Evolutionary conservation across 2,329 filamentous ascomycete genomes (phyloP), one percentile per base, ranked within the genome.

Genomic region (Aureobasidium leucospermi): DNA sequence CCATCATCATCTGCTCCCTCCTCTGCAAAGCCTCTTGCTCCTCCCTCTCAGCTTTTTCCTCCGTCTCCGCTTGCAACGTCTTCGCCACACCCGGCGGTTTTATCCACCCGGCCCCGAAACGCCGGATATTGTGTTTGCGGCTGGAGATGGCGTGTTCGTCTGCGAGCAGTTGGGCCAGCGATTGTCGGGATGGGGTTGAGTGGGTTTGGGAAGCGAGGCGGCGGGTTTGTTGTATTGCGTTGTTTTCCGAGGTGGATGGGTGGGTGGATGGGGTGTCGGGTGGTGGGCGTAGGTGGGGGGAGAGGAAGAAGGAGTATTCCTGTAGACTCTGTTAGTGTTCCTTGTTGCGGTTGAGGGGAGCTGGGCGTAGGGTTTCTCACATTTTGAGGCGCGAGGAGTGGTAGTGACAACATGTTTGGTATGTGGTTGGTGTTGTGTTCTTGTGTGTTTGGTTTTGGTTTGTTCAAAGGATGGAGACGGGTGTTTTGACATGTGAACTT

Each of bases 71-170:
- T 70, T 95, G 87, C 61, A 96, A 84, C 1, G 93, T 96, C 79
- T 97, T 99, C 60, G 85, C 73, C 59, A 96, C 81, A 7, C 93
- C 94, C 0, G 90, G 91, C 0, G 94, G 94, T 61, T 88, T 89
- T 59, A 99, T 86, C 94, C 94, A 99, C 46, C 83, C 83, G 65
- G 86, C 88, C 62, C 94, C 94, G 70, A 95, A 96, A 68, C 91
- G 89, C 49, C 88, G 84, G 32, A 97, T 87, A 65, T 93, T 90
- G 49, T 84, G 76, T 68, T 92, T 90, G 48, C 93, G 89, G 8
- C 87, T 82, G 58, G 86, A 83, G 64, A 95, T 81, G 60, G 85
- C 82, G 62, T 85, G 81, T 75, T 97, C 94, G 70, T 96, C 93
- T 43, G 84, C 76, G 29, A 83, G 79, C 10, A 96, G 82, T 1